Evolutionary conservation across 2,329 filamentous ascomycete genomes (phyloP).

Genomic region (Aspergillus transmontanensis): DNA sequence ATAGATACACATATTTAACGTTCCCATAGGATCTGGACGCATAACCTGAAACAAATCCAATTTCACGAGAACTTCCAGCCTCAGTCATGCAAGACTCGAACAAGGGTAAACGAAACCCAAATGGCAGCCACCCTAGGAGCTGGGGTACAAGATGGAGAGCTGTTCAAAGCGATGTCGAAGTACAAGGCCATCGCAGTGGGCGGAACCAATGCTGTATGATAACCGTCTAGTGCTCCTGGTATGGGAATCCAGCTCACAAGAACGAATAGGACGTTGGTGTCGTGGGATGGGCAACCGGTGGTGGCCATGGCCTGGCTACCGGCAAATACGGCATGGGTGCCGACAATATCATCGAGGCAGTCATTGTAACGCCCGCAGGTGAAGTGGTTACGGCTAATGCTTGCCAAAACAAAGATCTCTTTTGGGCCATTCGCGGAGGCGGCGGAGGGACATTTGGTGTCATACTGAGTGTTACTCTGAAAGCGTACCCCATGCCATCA

Average conservation of each 20-base stretch:
- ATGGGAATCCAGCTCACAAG: background rate
- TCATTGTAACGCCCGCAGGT: conserved; percentile 50
- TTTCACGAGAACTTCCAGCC: conserved; percentile 24
- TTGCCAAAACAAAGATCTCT: conserved; percentile 22
- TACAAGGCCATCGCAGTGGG: conserved; percentile 10
- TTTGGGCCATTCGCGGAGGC: conserved; percentile 24
- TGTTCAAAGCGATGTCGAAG: conserved; percentile 5
- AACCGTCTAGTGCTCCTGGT: background rate
- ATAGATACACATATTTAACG: no score
- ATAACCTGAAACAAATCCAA: conserved; percentile 40
- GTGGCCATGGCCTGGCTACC: conserved; percentile 58
- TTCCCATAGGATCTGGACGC: conserved; percentile 45
- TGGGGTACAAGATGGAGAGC: conserved; percentile 12
- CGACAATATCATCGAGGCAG: conserved; percentile 52
- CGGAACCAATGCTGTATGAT: conserved; percentile 3
- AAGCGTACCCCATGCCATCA: conserved; percentile 24
- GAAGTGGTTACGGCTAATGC: conserved; percentile 18
- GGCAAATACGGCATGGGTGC: conserved; percentile 53
- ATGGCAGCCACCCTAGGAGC: conserved; percentile 12
- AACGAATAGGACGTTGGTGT: conserved; percentile 6
- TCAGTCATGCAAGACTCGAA: background rate
- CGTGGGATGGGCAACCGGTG: conserved; percentile 48
- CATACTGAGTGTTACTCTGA: conserved; percentile 20
- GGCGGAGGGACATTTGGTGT: conserved; percentile 23
- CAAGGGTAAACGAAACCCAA: background rate